Conservation (phyloP, 306 rosid species). For the Begonia fuchsioides region DNA sequence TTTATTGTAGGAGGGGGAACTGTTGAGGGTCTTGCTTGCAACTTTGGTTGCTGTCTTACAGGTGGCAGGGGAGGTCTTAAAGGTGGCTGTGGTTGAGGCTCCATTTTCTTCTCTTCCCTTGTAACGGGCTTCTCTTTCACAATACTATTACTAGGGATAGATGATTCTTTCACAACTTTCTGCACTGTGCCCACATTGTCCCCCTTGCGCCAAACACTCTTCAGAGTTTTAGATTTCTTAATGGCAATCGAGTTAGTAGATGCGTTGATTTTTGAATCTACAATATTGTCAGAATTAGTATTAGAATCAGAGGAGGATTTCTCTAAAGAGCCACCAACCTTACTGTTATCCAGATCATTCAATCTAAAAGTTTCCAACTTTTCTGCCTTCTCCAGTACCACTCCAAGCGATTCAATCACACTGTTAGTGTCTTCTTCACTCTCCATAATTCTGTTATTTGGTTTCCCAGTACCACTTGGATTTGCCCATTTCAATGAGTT, state of each 20-base stretch:
- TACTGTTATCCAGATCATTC: constrained; percentile 18
- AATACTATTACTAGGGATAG: constrained; percentile 24
- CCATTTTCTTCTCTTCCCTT: constrained; percentile 20
- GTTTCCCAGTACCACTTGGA: constrained; percentile 16
- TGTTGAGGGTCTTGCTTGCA: constrained; percentile 56
- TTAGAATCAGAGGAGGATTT: constrained; percentile 21
- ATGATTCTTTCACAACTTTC: constrained; percentile 49
- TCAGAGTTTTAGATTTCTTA: constrained; percentile 50
- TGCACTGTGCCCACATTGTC: constrained; percentile 45
- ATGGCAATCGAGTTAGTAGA: constrained; percentile 11
- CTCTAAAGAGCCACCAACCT: constrained; percentile 27
- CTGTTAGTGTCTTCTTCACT: constrained; percentile 49
- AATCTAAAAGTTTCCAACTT: constrained; percentile 40
- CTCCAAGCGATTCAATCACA: constrained; percentile 87
- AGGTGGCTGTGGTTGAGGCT: constrained; percentile 30
- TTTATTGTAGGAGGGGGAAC: constrained; percentile 38
- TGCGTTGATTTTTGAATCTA: constrained; percentile 16
- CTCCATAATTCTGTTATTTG: constrained; percentile 16
- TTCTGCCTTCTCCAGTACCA: constrained; percentile 95
- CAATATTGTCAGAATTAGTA: constrained; percentile 11
- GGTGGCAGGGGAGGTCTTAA: constrained; percentile 26
- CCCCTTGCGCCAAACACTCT: constrained; percentile 98
- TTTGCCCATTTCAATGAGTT: constrained; percentile 30
- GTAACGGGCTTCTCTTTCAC: constrained; percentile 27
- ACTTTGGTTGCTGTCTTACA: constrained; percentile 47